phyloP scores from a whole-genome alignment of 2,329 filamentous ascomycete genomes.

The Acrocalymma vagum region DNA sequence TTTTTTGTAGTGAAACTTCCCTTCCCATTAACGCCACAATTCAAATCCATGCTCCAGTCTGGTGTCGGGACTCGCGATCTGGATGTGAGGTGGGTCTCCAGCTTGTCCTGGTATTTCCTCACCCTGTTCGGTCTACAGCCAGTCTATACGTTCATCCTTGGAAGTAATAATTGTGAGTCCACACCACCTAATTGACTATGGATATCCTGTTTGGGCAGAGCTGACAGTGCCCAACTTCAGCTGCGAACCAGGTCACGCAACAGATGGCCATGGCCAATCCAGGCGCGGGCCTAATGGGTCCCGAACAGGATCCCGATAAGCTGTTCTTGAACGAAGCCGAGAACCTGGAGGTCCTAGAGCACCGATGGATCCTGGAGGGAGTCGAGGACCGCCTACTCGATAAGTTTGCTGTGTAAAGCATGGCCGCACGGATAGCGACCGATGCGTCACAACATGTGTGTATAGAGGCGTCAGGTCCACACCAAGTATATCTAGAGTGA shows the following conservation, averaged over 20 bases:
- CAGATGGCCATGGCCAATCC: constrained; percentile 81
- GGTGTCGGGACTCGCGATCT: constrained; percentile 95
- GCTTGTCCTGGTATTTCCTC: constrained; percentile 98
- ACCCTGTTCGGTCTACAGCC: constrained; percentile 96
- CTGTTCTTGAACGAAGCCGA: constrained; percentile 91
- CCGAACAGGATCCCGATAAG: constrained; percentile 94
- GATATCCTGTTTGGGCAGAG: constrained; percentile 9
- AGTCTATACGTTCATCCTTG: constrained; percentile 95
- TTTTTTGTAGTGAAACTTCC: constrained; percentile 81
- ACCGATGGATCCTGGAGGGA: constrained; percentile 88
- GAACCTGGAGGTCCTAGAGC: constrained; percentile 93
- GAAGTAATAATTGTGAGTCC: constrained; percentile 88
- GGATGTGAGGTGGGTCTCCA: constrained; percentile 98
- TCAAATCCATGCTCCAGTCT: constrained; percentile 99
- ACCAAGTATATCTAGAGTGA: constrained; percentile 9
- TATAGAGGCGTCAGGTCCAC: constrained; percentile 10
- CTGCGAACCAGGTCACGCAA: constrained; percentile 89
- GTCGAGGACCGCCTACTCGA: constrained; percentile 84
- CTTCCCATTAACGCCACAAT: constrained; percentile 96
- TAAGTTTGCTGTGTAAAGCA: constrained; percentile 38
- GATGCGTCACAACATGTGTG: constrained; percentile 16
- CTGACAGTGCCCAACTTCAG: constrained; percentile 58
- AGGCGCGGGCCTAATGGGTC: constrained; percentile 83
- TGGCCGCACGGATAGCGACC: constrained; percentile 9
- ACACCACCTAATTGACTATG: constrained; percentile 1